Percentiles rank a stretch among this genome's conserved stretches.
These are phyloP conservation scores for Debaryomyces nepalensis DNA, from an alignment of 1,139 yeast species.

Conservation along the genomic window DNA sequence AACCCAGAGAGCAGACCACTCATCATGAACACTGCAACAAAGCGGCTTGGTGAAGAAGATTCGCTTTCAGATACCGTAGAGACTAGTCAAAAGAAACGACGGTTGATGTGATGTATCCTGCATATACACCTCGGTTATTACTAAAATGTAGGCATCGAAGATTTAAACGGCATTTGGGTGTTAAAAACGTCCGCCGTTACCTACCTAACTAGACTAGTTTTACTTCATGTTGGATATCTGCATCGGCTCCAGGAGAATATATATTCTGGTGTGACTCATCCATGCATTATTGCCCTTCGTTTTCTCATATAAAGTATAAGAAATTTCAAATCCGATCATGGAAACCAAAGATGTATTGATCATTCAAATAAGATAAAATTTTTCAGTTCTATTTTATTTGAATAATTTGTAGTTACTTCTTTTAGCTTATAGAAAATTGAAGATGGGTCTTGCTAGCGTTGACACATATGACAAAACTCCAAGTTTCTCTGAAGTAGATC, in stretches of 20 bases:
- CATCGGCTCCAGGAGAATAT: background rate
- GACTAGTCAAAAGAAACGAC: constrained; percentile 7
- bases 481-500: constrained; percentile 15
- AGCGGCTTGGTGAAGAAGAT: background rate
- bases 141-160: no score
- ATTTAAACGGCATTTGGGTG: constrained; percentile 5
- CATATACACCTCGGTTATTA: no score
- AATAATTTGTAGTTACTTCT: constrained; percentile 4
- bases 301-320: constrained; percentile 8
- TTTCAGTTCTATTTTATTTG: constrained; percentile 7
- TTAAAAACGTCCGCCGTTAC: background rate
- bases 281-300: constrained; percentile 9
- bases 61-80: background rate
- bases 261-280: constrained; percentile 8
- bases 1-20: background rate
- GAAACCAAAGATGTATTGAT: background rate
- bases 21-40: background rate
- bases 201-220: background rate
- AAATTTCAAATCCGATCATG: constrained; percentile 7
- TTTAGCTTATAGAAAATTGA: background rate
- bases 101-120: constrained; percentile 4
- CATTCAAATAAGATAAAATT: constrained; percentile 10
- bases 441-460: constrained; percentile 3
- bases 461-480: constrained; percentile 2
- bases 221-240: background rate